Base-by-base conservation (phyloP, 805 yeast species). In the Pichia cabralensis region DNA sequence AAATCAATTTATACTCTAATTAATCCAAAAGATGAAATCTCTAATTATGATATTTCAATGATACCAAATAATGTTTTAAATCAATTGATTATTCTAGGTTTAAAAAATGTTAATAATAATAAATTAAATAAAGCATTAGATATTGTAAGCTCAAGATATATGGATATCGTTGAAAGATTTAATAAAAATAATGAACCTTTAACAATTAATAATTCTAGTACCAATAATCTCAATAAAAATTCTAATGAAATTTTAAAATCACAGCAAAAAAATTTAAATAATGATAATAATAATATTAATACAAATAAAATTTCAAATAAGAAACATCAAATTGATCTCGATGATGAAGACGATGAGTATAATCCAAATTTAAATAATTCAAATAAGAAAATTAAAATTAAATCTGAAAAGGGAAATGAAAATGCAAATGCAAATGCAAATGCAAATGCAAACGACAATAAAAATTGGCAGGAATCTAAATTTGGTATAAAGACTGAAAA, bases 1-100 rank as follows among this genome's bases (percentile, higher is more conserved):
- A 69, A 78, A 33, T 62, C 76, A 12, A 59, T 88, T 27, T 92
- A 73, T 52, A 71, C 78, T 19, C 65, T 89, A 39, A 76, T 80
- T 11, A 75, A 71, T 26, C 61, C 74, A 22, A 57, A 62, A 26
- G 75, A 78, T 48, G 76, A 77, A 32, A 60, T 83, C 38, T 67
- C 67, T 25, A 33, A 45, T n/a, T 80, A 84, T 50, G 89, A 89
- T 52, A 71, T 84, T 36, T 65, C 83, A 3, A 60, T 71, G 8
- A 60, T 92, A 7, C 80, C 92, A 5, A 69, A 69, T 16, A 73
- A 74, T 33, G 64, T 80, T 1, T 67, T 86, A 36, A 68, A 67
- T 16, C 67, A 71, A 29, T 77, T 79, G 68, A 83, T 79, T 12
- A 61, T 72, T 36, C 69, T 72, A 2, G 85, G 95, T 0, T 61